Evolutionary conservation across 768 basidiomycete genomes (phyloP).

Genomic region (Suillus tomentosus): DNA sequence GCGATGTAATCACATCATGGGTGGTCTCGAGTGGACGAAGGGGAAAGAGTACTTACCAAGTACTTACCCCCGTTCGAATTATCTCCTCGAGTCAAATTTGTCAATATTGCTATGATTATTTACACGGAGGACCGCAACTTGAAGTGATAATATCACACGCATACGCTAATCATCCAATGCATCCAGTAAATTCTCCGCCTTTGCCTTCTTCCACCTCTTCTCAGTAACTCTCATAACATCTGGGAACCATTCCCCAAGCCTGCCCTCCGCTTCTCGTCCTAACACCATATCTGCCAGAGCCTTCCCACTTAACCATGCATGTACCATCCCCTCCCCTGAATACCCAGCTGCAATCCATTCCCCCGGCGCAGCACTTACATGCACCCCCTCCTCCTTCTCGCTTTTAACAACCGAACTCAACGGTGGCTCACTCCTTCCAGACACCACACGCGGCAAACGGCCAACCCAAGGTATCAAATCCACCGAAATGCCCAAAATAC

Average conservation of each 20-base stretch:
- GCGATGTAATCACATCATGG: too few species aligned
- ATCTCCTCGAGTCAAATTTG: too few species aligned
- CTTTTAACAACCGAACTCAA: constrained; percentile 3
- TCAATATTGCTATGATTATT: too few species aligned
- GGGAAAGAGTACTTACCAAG: too few species aligned
- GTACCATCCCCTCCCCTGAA: constrained; percentile 73
- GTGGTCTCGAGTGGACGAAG: too few species aligned
- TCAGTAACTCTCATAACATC: constrained; percentile 48
- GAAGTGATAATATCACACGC: neutral
- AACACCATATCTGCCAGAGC: constrained; percentile 63
- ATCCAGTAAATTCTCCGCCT: constrained; percentile 40
- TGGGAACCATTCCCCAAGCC: constrained; percentile 50
- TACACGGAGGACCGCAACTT: too few species aligned
- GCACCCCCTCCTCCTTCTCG: constrained; percentile 1
- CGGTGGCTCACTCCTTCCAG: constrained; percentile 41
- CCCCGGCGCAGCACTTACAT: constrained; percentile 41
- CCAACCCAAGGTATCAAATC: constrained; percentile 76
- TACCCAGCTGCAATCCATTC: constrained; percentile 79
- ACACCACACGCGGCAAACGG: constrained; percentile 49
- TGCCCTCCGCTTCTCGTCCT: constrained; percentile 32
- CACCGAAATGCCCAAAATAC: constrained; percentile 62
- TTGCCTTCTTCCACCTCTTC: constrained; percentile 56
- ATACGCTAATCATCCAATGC: neutral
- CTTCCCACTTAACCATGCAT: constrained; percentile 67
- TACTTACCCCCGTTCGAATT: too few species aligned